A percentile compares a stretch with the other conserved stretches of the same genome.
These are phyloP conservation scores for Aspergillus sp. DNA, from an alignment of 2,329 filamentous ascomycete genomes.

Conservation along the genomic window DNA sequence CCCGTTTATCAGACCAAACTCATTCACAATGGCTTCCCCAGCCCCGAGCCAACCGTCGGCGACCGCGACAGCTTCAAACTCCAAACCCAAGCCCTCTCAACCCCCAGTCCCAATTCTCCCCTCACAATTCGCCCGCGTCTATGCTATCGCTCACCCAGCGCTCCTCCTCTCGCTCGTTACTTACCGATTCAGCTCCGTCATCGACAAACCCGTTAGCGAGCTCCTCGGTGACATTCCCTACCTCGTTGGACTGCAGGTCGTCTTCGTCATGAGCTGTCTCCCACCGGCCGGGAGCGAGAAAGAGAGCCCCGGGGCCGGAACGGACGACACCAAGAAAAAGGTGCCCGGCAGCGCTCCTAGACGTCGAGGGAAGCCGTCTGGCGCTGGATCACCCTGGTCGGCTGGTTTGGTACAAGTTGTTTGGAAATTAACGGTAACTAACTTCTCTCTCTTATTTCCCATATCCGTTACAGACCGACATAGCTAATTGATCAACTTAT, in stretches of 20 bases:
- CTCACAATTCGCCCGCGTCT: slow-evolving; percentile 50
- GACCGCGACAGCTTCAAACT: background rate
- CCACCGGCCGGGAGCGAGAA: slow-evolving; percentile 49
- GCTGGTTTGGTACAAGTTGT: background rate
- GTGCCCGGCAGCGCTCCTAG: background rate
- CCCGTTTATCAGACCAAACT: background rate
- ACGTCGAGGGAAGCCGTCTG: background rate
- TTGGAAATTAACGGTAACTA: slow-evolving; percentile 28
- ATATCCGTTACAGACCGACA: background rate
- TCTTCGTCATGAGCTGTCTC: slow-evolving; percentile 59
- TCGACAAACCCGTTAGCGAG: slow-evolving; percentile 67
- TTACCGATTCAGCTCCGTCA: slow-evolving; percentile 64
- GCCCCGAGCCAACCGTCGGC: background rate
- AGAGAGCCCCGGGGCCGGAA: slow-evolving; percentile 11
- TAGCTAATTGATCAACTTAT: background rate
- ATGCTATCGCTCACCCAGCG: slow-evolving; percentile 67
- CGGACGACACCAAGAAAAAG: slow-evolving; percentile 1
- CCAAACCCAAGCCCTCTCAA: slow-evolving; percentile 15
- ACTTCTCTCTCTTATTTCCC: background rate
- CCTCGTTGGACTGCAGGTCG: slow-evolving; percentile 63
- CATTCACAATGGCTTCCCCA: slow-evolving; percentile 8
- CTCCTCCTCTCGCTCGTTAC: slow-evolving; percentile 66
- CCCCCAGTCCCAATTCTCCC: slow-evolving; percentile 50
- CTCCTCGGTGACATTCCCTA: slow-evolving; percentile 63
- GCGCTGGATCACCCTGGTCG: background rate